These are phyloP conservation scores for Apiotrichum domesticum DNA, from an alignment of 1,284 basidiomycete genomes.

Conservation along the genomic window DNA sequence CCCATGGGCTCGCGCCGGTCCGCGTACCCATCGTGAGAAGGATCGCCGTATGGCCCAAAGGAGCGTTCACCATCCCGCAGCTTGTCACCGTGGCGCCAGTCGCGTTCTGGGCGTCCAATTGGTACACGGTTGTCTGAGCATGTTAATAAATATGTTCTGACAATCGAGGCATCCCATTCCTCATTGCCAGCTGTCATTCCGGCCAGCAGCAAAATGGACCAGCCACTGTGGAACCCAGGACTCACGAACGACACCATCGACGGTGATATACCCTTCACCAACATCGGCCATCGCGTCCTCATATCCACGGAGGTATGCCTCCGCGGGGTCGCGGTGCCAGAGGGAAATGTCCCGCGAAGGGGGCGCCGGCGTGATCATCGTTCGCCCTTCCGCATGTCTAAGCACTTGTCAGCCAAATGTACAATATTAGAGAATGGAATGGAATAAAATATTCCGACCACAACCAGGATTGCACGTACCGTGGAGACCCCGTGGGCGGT, in stretches of 20 bases:
- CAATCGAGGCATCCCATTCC: no score
- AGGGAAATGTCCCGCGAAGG: background rate
- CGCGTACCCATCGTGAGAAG: background rate
- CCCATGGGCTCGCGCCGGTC: background rate
- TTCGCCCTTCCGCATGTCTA: background rate
- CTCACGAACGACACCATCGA: slow-evolving; percentile 11
- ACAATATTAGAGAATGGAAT: no score
- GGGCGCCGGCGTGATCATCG: slow-evolving; percentile 8
- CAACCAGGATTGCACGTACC: background rate
- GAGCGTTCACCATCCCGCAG: background rate
- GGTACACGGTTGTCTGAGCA: background rate
- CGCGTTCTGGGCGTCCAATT: background rate
- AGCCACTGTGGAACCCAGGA: background rate
- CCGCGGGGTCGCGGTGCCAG: background rate
- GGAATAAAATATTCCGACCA: no score
- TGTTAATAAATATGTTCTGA: background rate
- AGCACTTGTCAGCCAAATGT: no score
- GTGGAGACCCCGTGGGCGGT: background rate
- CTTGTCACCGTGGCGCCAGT: background rate
- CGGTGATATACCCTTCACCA: slow-evolving; percentile 3
- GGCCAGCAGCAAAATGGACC: no score
- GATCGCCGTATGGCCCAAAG: background rate
- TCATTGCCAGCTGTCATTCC: no score
- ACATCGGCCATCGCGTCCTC: slow-evolving; percentile 11
- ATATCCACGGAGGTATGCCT: slow-evolving; percentile 5